Evolutionary conservation across 2,329 filamentous ascomycete species (phyloP).

Genomic region (Talaromyces sp.): DNA sequence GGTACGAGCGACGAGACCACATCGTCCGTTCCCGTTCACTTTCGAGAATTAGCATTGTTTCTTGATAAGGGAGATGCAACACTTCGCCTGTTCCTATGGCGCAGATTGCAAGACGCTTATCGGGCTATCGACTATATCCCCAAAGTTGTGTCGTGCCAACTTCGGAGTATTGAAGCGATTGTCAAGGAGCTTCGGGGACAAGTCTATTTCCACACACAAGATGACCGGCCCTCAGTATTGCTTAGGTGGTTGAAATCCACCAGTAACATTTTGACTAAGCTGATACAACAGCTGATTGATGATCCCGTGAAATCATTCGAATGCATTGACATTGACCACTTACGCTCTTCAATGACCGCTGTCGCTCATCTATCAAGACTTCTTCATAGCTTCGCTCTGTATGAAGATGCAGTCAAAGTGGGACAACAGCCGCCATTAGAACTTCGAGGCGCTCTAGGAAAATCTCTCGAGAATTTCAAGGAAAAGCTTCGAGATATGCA

Average conservation of each 20-base stretch:
- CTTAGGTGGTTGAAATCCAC: conserved; percentile 76
- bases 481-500: conserved; percentile 82
- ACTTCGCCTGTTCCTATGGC: conserved; percentile 84
- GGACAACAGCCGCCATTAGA: conserved; percentile 66
- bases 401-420: conserved; percentile 81
- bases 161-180: conserved; percentile 83
- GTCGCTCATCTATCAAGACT: conserved; percentile 70
- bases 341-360: conserved; percentile 69
- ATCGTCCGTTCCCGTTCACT: conserved; percentile 51
- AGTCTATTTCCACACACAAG: conserved; percentile 55
- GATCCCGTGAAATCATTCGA: conserved; percentile 68
- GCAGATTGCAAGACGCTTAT: conserved; percentile 86
- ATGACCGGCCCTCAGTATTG: conserved; percentile 66
- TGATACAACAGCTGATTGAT: conserved; percentile 67
- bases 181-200: conserved; percentile 65
- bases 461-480: conserved; percentile 52
- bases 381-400: conserved; percentile 74
- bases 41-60: conserved; percentile 82
- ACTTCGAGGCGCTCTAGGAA: conserved; percentile 49
- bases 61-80: conserved; percentile 78
- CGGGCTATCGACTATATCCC: conserved; percentile 78
- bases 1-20: conserved; percentile 23
- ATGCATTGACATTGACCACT: conserved; percentile 76
- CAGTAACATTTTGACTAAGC: conserved; percentile 71
- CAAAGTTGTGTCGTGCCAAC: conserved; percentile 82